These are phyloP conservation scores for Trichoderma sp. DNA, from an alignment of 2,329 filamentous ascomycete genomes.

Conservation along the genomic window DNA sequence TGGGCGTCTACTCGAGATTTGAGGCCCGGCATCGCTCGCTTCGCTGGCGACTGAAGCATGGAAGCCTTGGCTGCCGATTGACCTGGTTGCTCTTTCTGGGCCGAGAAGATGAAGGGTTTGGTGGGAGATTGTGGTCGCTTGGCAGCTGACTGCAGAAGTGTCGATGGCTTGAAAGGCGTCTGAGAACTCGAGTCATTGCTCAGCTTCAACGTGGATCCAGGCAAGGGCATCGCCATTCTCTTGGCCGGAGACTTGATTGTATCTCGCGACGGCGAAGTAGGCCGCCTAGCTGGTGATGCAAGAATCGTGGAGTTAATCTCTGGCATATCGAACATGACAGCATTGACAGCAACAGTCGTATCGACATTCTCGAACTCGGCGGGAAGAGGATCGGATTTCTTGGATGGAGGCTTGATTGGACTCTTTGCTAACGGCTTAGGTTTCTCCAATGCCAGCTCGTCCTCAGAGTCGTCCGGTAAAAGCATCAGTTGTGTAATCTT, in stretches of 20 bases:
- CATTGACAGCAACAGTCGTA: slow-evolving; percentile 31
- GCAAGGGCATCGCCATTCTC: slow-evolving; percentile 36
- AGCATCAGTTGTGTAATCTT: slow-evolving; percentile 61
- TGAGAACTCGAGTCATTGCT: slow-evolving; percentile 23
- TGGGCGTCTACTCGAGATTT: slow-evolving; percentile 36
- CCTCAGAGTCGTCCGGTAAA: slow-evolving; percentile 53
- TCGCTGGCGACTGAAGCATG: slow-evolving; percentile 55
- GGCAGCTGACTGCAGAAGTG: slow-evolving; percentile 51
- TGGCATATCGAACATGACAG: slow-evolving; percentile 33
- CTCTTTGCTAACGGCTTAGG: slow-evolving; percentile 42
- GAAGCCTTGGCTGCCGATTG: slow-evolving; percentile 49
- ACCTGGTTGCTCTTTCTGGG: slow-evolving; percentile 32
- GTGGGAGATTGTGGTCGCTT: slow-evolving; percentile 51
- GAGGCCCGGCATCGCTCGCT: slow-evolving; percentile 43
- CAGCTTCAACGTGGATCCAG: slow-evolving; percentile 37
- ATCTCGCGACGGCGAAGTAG: slow-evolving; percentile 57
- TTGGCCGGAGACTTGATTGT: slow-evolving; percentile 59
- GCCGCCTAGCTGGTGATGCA: slow-evolving; percentile 58
- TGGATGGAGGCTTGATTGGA: slow-evolving; percentile 22
- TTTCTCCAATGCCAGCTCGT: slow-evolving; percentile 61
- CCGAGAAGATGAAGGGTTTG: slow-evolving; percentile 39
- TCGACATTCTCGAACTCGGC: slow-evolving; percentile 9
- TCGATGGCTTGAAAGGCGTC: slow-evolving; percentile 39
- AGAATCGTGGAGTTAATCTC: slow-evolving; percentile 45
- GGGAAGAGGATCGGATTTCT: background rate